Conservation (phyloP, 1,284 basidiomycete species). For the Tausonia pullulans region DNA sequence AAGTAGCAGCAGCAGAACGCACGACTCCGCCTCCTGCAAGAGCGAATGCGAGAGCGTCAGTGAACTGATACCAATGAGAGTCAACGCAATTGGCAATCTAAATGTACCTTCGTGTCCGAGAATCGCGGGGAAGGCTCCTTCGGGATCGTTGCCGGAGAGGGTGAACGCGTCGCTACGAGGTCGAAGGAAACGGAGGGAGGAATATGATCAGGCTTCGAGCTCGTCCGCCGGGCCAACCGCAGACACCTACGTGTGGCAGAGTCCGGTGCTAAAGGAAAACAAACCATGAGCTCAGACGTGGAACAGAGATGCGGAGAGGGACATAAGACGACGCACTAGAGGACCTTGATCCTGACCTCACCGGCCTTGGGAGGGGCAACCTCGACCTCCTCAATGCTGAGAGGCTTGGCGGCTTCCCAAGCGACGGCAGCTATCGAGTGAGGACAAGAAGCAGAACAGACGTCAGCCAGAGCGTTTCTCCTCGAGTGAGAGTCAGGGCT, state of each 20-base stretch:
- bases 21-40: slow-evolving; percentile 51
- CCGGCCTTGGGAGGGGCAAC: slow-evolving; percentile 80
- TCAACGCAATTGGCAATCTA: no score
- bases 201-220: not conserved
- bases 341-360: slow-evolving; percentile 88
- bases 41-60: not conserved
- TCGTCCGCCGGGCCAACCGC: not conserved
- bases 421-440: slow-evolving; percentile 65
- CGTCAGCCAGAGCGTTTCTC: no score
- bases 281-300: not conserved
- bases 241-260: slow-evolving; percentile 71
- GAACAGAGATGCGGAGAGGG: slow-evolving; percentile 7
- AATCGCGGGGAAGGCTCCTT: slow-evolving; percentile 92
- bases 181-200: not conserved
- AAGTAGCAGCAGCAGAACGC: slow-evolving; percentile 26
- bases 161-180: slow-evolving; percentile 71
- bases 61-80: no score
- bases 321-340: slow-evolving; percentile 47
- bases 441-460: not conserved
- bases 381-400: slow-evolving; percentile 83
- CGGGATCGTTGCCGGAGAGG: slow-evolving; percentile 89
- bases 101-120: slow-evolving; percentile 70
- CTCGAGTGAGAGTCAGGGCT: no score
- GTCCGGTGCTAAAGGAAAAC: slow-evolving; percentile 45
- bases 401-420: slow-evolving; percentile 83